Evolutionary conservation across 495 filamentous ascomycete species (phyloP).

Genomic region (Tuber brumale): DNA sequence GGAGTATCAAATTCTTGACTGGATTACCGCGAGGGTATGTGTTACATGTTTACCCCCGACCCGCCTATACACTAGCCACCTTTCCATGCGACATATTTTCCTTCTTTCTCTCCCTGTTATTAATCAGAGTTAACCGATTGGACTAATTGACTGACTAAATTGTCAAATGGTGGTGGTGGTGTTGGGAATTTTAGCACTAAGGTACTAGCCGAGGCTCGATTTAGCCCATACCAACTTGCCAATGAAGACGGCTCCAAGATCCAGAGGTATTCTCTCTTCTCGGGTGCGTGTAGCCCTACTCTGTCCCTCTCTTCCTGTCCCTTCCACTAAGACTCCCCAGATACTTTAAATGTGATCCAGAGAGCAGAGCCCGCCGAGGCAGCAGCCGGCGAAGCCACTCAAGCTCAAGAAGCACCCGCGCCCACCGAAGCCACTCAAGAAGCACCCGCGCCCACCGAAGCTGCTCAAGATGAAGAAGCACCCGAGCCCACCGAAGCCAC

Average conservation of each 20-base stretch:
- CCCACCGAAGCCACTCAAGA: neutral
- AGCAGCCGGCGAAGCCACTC: neutral
- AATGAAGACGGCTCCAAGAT: neutral
- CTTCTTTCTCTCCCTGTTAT: neutral
- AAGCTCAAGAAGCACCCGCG: neutral
- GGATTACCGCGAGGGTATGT: neutral
- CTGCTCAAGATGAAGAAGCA: too few relatives aligned
- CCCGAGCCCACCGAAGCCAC: neutral
- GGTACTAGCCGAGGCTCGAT: neutral
- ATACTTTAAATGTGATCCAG: neutral
- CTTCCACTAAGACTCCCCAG: neutral
- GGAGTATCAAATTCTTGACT: neutral
- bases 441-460: neutral
- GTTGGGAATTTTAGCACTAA: neutral
- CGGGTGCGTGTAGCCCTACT: neutral
- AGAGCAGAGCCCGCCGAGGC: neutral
- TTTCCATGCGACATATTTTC: constrained; percentile 5
- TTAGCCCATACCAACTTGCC: neutral
- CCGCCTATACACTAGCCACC: neutral
- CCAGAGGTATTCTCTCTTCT: neutral
- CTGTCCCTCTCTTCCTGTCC: neutral
- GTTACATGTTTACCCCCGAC: neutral
- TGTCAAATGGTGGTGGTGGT: neutral
- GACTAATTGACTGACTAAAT: neutral
- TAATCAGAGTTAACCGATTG: neutral